Evolutionary conservation across 345 rosid genomes (phyloP), one percentile per base, ranked within the genome.

Genomic region (Arabis hirsuta): DNA sequence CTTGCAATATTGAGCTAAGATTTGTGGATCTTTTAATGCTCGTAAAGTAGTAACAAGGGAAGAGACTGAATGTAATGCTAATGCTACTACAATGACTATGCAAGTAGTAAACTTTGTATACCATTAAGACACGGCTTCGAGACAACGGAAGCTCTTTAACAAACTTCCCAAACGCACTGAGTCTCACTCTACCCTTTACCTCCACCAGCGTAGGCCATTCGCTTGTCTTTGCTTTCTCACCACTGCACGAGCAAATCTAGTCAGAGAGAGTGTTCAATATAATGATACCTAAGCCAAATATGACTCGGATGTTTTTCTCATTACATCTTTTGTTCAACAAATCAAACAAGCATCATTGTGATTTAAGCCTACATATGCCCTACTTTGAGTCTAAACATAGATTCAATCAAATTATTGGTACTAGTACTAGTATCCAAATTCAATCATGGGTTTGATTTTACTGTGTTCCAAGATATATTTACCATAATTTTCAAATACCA

Each of bases 111-210:
- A 78, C 81, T 80, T 73, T 79, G 62, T 48, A 84, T 95, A 95
- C 99, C 99, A 91, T 95, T 67, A 90, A 81, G 72, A 94, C 90
- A 69, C 99, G 97, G 77, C 90, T 91, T 78, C 96, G 81, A 59
- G 99, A 95, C 97, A 87, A 77, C 1, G 88, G 90, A 67, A 95
- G 99, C 83, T 84, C 89, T 73, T 88, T 85, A 41, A 95, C 96
- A 79, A 91, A 95, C 88, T 88, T 95, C 81, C 88, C 96, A 76
- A 95, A 95, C 29, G 99, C 98, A 62, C 90, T 86, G 12, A 90
- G 89, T 77, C 85, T 85, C 24, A 95, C 99, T 78, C 98, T 86
- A 56, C 99, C 99, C 76, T 95, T 95, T 39, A 95, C 85, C 79
- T 95, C 99, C 14, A 91, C 77, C 52, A 69, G 44, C 54, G 81